Evolutionary conservation across 495 filamentous ascomycete genomes (phyloP).

Genomic region (Podospora appendiculata): DNA sequence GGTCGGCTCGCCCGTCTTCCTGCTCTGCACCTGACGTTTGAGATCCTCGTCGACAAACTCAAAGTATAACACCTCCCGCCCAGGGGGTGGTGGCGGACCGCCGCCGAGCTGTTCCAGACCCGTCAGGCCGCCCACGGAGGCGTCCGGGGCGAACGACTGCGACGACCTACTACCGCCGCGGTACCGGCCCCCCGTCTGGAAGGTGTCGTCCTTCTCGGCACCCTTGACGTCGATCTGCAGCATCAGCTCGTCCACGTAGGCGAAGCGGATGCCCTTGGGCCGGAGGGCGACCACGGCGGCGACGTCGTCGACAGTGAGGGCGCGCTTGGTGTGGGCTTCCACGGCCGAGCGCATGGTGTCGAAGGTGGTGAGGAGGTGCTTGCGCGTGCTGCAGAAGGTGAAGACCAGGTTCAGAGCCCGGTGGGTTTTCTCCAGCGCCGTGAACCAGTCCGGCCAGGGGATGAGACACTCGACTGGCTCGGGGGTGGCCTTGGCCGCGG

Average conservation of each 20-base stretch:
- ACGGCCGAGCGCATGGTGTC: conserved; percentile 79
- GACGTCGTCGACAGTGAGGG: conserved; percentile 67
- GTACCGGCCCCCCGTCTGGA: conserved; percentile 32
- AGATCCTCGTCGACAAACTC: conserved; percentile 91
- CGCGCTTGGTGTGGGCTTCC: conserved; percentile 68
- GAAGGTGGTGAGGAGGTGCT: conserved; percentile 85
- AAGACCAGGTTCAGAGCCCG: conserved; percentile 85
- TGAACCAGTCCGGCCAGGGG: conserved; percentile 70
- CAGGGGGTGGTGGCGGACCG: conserved; percentile 4
- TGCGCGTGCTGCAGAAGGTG: conserved; percentile 89
- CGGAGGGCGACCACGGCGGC: conserved; percentile 72
- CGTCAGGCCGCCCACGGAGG: conserved; percentile 40
- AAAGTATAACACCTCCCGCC: conserved; percentile 69
- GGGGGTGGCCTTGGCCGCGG: background rate
- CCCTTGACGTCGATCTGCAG: conserved; percentile 72
- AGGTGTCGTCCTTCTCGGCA: conserved; percentile 46
- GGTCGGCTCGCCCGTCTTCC: conserved; percentile 62
- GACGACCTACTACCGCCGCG: conserved; percentile 28
- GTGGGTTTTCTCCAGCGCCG: conserved; percentile 65
- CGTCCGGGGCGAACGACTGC: conserved; percentile 35
- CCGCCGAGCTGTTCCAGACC: conserved; percentile 26
- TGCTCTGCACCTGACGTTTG: conserved; percentile 65
- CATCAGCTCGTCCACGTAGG: conserved; percentile 76
- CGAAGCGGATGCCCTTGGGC: conserved; percentile 69
- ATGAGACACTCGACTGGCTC: conserved; percentile 5